Base-by-base conservation (phyloP, 1,139 yeast species). In the Diutina rugosa region DNA sequence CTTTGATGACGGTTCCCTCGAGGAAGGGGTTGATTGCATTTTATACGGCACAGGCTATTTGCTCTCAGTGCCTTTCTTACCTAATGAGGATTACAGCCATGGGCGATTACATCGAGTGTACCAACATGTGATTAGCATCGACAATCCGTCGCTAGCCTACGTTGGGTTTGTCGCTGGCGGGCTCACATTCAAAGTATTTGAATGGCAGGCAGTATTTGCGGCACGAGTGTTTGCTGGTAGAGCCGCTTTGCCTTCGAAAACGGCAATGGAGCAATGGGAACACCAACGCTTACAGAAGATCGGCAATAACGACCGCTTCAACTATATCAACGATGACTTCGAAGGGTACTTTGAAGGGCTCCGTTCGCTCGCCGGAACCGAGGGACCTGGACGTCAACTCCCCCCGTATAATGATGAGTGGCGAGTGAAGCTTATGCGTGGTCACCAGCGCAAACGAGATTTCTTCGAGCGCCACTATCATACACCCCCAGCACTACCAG, bases 131-230 rank as follows among this genome's bases (percentile, higher is more conserved):
- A 32, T 49, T 16, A 29, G 41, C 14, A 49, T 49, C 14, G 53
- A 49, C 6, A 49, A 49, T n/a, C 44, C 21, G 9, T 9, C 18
- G 14, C 16, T 49, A 10, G 53, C 53, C 16, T 49, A 32, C 32
- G 53, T 49, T 6, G 53, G 53, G 12, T 49, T 49, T 32, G 53
- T 49, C n/a, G 41, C 12, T n/a, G 53, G 53, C 3, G 53, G 53
- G 10, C 32, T 49, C 4, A 49, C 53, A 8, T 49, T 49, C n/a
- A 49, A 49, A n/a, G 53, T 49, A 2, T 49, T 49, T 10, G 53
- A 49, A 32, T 49, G 53, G 53, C 53, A 49, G 16, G 53, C 53
- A 6, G 53, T 49, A 6, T 16, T 49, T n/a, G 53, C 53, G 2
- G 53, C 53, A n/a, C 21, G 53, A 32, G 16, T 16, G 29, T 49